A percentile compares a stretch with the other conserved stretches of the same genome.
Evolutionary conservation across 306 rosid species (phyloP).

Genomic region (Prunus dulcis): DNA sequence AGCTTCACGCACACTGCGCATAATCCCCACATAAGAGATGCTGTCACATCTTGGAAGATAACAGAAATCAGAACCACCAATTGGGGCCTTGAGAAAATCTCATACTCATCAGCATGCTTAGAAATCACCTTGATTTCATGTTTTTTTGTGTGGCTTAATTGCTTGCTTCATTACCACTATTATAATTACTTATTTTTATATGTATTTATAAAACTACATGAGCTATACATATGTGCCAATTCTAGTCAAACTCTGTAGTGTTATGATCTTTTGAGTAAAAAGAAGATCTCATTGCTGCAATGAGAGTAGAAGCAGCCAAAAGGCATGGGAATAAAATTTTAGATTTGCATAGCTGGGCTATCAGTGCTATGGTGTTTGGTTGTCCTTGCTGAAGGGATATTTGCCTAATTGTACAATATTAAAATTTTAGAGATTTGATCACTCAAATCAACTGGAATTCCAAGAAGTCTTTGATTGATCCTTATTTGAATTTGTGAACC

Average conservation of each 20-base stretch:
- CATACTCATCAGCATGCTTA: slow-evolving; percentile 15
- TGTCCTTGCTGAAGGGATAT: neutral
- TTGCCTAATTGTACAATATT: neutral
- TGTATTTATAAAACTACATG: neutral
- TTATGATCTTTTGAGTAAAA: neutral
- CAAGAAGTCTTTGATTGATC: neutral
- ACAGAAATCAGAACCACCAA: slow-evolving; percentile 16
- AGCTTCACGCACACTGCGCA: slow-evolving; percentile 16
- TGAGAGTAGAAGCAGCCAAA: slow-evolving; percentile 13
- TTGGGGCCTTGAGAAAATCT: slow-evolving; percentile 5
- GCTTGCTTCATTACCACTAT: no score
- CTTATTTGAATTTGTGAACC: no score
- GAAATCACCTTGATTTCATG: neutral
- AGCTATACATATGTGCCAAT: neutral
- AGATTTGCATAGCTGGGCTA: slow-evolving; percentile 10
- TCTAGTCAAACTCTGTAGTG: slow-evolving; percentile 10
- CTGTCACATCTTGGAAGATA: slow-evolving; percentile 27
- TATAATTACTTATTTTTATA: neutral
- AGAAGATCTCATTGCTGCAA: neutral
- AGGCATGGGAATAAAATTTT: slow-evolving; percentile 1
- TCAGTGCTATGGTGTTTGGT: neutral
- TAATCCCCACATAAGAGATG: slow-evolving; percentile 32
- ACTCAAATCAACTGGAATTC: neutral
- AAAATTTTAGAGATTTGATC: neutral
- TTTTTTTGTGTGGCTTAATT: neutral